Conservation (phyloP, 140 eudicot genomes). For the Oenanthe javanica region DNA sequence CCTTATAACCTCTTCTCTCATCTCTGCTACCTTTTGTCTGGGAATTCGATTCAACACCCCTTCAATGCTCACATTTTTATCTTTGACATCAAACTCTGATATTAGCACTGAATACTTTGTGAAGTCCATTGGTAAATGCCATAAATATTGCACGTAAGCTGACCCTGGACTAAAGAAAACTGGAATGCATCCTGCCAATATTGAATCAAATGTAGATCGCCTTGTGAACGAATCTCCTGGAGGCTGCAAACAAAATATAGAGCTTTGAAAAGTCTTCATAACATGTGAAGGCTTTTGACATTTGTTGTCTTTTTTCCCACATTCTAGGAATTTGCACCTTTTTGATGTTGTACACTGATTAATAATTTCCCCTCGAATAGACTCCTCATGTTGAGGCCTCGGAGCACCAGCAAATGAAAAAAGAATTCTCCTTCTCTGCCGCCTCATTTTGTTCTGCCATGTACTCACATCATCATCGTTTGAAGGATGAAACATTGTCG, state of each 20-base stretch:
- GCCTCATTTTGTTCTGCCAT: constrained; percentile 59
- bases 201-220: constrained; percentile 79
- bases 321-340: constrained; percentile 49
- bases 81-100: constrained; percentile 46
- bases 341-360: constrained; percentile 33
- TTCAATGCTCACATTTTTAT: constrained; percentile 49
- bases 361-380: constrained; percentile 58
- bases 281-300: constrained; percentile 47
- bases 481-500: constrained; percentile 83
- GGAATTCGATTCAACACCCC: constrained; percentile 31
- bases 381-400: constrained; percentile 37
- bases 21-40: constrained; percentile 23
- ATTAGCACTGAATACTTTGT: constrained; percentile 62
- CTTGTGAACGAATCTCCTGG: constrained; percentile 83
- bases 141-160: constrained; percentile 70
- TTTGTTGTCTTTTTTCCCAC: constrained; percentile 30
- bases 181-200: constrained; percentile 86
- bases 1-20: constrained; percentile 67
- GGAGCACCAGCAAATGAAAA: constrained; percentile 72
- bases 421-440: constrained; percentile 23
- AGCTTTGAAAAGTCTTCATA: constrained; percentile 54
- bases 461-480: constrained; percentile 38
- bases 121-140: constrained; percentile 71
- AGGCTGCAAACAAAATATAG: constrained; percentile 70
- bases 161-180: constrained; percentile 83